Percentiles rank a stretch among this genome's conserved stretches.
Evolutionary conservation across 2,329 filamentous ascomycete genomes (phyloP).

Genomic region (Apiospora hydei): DNA sequence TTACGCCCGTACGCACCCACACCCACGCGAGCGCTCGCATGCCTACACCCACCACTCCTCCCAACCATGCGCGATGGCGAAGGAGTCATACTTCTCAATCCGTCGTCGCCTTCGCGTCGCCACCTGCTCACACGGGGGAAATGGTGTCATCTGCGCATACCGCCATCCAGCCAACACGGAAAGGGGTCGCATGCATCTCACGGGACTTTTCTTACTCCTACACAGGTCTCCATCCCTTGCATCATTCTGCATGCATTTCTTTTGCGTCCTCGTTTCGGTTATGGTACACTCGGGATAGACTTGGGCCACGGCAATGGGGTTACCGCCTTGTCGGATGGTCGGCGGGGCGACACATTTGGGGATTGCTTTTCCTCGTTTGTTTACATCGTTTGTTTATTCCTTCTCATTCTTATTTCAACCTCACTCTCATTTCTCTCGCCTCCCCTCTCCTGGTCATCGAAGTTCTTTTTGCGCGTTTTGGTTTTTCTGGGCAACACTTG

Average conservation of each 20-base stretch:
- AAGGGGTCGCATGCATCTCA: slow-evolving; percentile 8
- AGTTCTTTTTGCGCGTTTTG: neutral
- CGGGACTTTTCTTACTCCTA: neutral
- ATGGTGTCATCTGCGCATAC: slow-evolving; percentile 10
- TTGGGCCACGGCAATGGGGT: slow-evolving; percentile 8
- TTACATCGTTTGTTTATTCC: neutral
- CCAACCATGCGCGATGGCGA: neutral
- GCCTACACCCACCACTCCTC: neutral
- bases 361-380: slow-evolving; percentile 4
- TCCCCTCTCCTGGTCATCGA: neutral
- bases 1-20: slow-evolving; percentile 3
- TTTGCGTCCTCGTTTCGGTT: neutral
- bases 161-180: neutral
- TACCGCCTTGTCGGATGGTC: neutral
- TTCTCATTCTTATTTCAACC: slow-evolving; percentile 6
- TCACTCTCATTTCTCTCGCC: neutral
- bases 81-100: neutral
- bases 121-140: slow-evolving; percentile 1
- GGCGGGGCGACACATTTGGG: neutral
- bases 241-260: slow-evolving; percentile 23
- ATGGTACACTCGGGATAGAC: slow-evolving; percentile 21
- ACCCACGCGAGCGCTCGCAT: neutral
- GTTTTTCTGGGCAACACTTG: neutral
- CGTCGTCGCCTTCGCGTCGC: neutral
- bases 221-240: neutral